A percentile compares a stretch with the other conserved stretches of the same genome.
Evolutionary conservation across 352 stramenopile genomes (phyloP).

Genomic region (Thalassiosira mediterranea): DNA sequence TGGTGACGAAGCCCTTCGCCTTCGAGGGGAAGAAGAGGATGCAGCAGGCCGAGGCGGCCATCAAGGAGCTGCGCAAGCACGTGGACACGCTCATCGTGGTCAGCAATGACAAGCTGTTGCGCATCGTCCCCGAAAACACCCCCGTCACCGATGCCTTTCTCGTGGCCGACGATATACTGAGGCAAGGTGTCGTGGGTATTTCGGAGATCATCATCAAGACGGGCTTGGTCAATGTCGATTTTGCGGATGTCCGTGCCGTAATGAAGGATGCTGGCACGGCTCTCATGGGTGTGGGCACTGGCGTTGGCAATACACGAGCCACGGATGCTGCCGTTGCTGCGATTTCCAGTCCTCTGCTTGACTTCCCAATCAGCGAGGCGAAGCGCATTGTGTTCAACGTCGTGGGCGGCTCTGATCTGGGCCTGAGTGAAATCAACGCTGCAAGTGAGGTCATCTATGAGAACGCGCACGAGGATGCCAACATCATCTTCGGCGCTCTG

Average conservation of each 20-base stretch:
- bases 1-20: constrained; percentile 95
- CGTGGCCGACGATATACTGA: constrained; percentile 92
- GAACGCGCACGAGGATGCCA: constrained; percentile 82
- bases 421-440: constrained; percentile 88
- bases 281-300: constrained; percentile 95
- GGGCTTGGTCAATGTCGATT: constrained; percentile 97
- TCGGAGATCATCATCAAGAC: constrained; percentile 95
- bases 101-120: constrained; percentile 94
- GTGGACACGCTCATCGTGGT: constrained; percentile 97
- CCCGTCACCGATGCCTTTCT: constrained; percentile 93
- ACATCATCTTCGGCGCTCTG: constrained; percentile 86
- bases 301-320: constrained; percentile 85
- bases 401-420: constrained; percentile 91
- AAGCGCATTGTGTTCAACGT: constrained; percentile 95
- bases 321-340: constrained; percentile 90
- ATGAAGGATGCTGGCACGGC: constrained; percentile 92
- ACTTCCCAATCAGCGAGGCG: constrained; percentile 92
- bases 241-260: constrained; percentile 96
- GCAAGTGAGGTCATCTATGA: constrained; percentile 82
- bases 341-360: constrained; percentile 93
- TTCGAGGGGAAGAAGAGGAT: constrained; percentile 93
- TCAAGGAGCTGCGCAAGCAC: constrained; percentile 88
- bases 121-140: constrained; percentile 91
- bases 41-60: constrained; percentile 90
- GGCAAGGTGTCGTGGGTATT: constrained; percentile 94